Evolutionary conservation across 306 rosid genomes (phyloP).

Genomic region (Boehmeria nivea): DNA sequence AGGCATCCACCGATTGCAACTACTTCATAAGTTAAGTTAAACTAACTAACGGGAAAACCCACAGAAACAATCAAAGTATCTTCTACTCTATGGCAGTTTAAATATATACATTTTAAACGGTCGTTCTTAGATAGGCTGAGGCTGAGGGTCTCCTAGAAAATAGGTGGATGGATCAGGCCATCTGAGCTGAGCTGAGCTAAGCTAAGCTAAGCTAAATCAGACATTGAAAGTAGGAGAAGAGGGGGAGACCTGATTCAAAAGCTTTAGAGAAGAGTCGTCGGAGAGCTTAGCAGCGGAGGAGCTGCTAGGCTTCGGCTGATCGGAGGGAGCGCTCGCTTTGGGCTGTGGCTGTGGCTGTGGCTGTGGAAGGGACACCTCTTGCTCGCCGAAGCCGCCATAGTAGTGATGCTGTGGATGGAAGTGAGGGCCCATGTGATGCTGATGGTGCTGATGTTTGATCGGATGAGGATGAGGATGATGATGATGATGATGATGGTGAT

Average conservation of each 20-base stretch:
- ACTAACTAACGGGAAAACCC: no score
- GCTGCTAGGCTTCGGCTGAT: constrained; percentile 34
- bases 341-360: constrained; percentile 22
- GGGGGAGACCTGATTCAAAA: constrained; percentile 72
- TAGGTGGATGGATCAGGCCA: no score
- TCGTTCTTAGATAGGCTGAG: no score
- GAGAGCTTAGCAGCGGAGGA: constrained; percentile 50
- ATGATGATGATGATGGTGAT: constrained; percentile 40
- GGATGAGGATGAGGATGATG: constrained; percentile 29
- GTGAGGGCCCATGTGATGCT: constrained; percentile 29
- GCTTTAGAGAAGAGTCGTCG: constrained; percentile 62
- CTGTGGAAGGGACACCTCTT: constrained; percentile 37
- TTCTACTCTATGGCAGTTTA: no score
- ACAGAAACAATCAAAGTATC: no score
- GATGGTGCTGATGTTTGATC: constrained; percentile 37
- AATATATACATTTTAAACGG: no score
- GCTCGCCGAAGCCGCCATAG: constrained; percentile 29
- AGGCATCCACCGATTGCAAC: no score
- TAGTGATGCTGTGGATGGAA: constrained; percentile 6
- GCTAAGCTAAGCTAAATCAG: background rate
- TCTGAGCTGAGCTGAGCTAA: no score
- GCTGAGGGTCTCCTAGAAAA: no score
- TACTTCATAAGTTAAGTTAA: no score
- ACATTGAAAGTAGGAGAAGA: background rate
- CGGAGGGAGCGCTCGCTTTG: constrained; percentile 19